Evolutionary conservation across 352 stramenopile genomes (phyloP).

Genomic region (Lagenidium sp.): DNA sequence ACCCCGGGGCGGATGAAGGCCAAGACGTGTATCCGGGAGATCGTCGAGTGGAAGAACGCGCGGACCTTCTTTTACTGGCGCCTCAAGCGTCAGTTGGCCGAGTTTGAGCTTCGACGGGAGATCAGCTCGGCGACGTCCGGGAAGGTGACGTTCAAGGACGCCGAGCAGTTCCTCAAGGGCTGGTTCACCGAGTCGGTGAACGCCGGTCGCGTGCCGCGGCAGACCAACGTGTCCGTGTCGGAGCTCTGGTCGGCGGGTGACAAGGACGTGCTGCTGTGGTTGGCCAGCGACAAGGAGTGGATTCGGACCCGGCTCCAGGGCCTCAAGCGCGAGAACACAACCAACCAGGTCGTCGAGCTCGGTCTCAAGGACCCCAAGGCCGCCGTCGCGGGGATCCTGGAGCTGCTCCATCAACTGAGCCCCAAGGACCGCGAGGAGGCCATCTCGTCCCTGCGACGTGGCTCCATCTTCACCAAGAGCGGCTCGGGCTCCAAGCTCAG

Average conservation of each 20-base stretch:
- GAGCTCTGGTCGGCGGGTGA: constrained; percentile 60
- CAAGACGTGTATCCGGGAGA: constrained; percentile 95
- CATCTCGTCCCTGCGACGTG: constrained; percentile 61
- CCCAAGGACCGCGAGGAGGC: constrained; percentile 83
- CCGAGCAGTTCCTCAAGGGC: constrained; percentile 55
- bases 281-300: constrained; percentile 73
- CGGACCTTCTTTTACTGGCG: constrained; percentile 99
- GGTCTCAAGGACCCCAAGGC: constrained; percentile 75
- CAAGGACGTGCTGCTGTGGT: constrained; percentile 77
- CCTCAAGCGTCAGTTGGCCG: constrained; percentile 94
- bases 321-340: constrained; percentile 60
- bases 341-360: constrained; percentile 67
- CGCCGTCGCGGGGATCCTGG: constrained; percentile 73
- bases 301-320: constrained; percentile 45
- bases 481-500: constrained; percentile 32
- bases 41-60: constrained; percentile 94
- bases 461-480: constrained; percentile 83
- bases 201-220: constrained; percentile 49
- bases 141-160: constrained; percentile 33
- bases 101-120: constrained; percentile 90
- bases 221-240: constrained; percentile 51
- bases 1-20: constrained; percentile 99
- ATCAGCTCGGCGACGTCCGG: constrained; percentile 25
- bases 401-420: constrained; percentile 76
- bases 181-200: constrained; percentile 84